A percentile compares a stretch with the other conserved stretches of the same genome.
Evolutionary conservation across 495 filamentous ascomycete genomes (phyloP).

Genomic region (Cercophora sp.): DNA sequence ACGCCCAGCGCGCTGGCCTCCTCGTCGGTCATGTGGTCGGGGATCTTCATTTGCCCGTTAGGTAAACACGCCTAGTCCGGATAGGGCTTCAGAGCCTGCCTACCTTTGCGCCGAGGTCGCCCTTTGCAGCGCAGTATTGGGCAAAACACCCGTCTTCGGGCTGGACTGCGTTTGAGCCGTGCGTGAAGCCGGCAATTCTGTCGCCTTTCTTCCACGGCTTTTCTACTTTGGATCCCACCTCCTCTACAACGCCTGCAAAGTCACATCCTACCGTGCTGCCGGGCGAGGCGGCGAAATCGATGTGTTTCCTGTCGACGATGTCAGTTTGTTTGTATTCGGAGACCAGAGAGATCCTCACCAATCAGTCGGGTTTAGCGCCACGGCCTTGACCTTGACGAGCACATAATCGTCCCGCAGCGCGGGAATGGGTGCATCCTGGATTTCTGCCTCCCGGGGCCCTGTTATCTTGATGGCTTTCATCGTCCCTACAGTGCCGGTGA

Average conservation of each 20-base stretch:
- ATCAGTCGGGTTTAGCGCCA: conserved; percentile 59
- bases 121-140: conserved; percentile 9
- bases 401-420: conserved; percentile 46
- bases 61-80: too few species aligned
- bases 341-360: conserved; percentile 27
- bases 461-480: conserved; percentile 21
- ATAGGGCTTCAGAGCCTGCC: too few species aligned
- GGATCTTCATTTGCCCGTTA: not conserved
- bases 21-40: not conserved
- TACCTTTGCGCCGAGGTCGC: conserved; percentile 2
- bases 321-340: not conserved
- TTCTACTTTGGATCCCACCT: conserved; percentile 36
- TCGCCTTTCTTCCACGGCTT: conserved; percentile 32
- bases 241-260: conserved; percentile 39
- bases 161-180: conserved; percentile 23
- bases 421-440: conserved; percentile 33
- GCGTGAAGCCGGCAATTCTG: conserved; percentile 40
- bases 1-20: not conserved
- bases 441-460: conserved; percentile 14
- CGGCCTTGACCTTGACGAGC: conserved; percentile 45
- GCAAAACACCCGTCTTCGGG: conserved; percentile 39
- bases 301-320: conserved; percentile 34
- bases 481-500: too few species aligned
- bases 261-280: conserved; percentile 38
- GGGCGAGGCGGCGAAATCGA: conserved; percentile 22